Percentiles rank a stretch among this genome's conserved stretches.
Conservation (phyloP, 192 early-diverging fungal genomes). For the Mortierella claussenii region DNA sequence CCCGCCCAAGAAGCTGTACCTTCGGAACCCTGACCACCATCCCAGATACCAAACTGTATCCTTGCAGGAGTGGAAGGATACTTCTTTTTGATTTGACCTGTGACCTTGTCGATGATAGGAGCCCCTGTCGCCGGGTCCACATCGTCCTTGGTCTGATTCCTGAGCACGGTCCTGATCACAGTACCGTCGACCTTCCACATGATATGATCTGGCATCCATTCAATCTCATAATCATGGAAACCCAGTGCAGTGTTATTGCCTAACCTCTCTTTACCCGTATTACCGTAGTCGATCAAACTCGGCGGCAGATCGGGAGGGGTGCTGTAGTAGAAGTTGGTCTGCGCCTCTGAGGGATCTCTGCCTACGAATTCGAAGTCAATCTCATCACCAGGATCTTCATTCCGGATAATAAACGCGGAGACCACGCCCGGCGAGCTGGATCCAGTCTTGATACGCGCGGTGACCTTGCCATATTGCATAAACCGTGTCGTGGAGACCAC, state of each 20-base stretch:
- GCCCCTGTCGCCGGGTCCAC: neutral
- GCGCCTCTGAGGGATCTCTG: slow-evolving; percentile 56
- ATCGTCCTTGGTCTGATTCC: slow-evolving; percentile 25
- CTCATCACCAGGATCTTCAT: slow-evolving; percentile 59
- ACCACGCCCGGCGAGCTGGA: slow-evolving; percentile 64
- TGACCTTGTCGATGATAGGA: slow-evolving; percentile 1
- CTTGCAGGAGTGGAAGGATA: slow-evolving; percentile 62
- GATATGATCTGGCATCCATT: slow-evolving; percentile 67
- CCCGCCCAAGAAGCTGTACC: slow-evolving; percentile 70
- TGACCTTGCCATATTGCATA: slow-evolving; percentile 69
- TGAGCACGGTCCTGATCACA: slow-evolving; percentile 59
- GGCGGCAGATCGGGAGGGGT: slow-evolving; percentile 35
- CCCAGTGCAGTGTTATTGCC: slow-evolving; percentile 53
- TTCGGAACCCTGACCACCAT: slow-evolving; percentile 63
- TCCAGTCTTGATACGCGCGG: slow-evolving; percentile 62
- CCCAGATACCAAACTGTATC: slow-evolving; percentile 72
- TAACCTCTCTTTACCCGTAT: slow-evolving; percentile 53
- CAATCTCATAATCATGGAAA: slow-evolving; percentile 66
- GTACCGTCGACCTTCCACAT: slow-evolving; percentile 60
- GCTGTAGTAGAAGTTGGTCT: slow-evolving; percentile 71
- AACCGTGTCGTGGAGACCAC: slow-evolving; percentile 64
- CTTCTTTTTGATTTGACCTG: slow-evolving; percentile 43
- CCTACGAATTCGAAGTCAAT: slow-evolving; percentile 78
- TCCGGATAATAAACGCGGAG: slow-evolving; percentile 63
- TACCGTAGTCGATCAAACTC: slow-evolving; percentile 64